Base-by-base conservation (phyloP, 139 green algal genomes). In the Chlamydomonas applanata region DNA sequence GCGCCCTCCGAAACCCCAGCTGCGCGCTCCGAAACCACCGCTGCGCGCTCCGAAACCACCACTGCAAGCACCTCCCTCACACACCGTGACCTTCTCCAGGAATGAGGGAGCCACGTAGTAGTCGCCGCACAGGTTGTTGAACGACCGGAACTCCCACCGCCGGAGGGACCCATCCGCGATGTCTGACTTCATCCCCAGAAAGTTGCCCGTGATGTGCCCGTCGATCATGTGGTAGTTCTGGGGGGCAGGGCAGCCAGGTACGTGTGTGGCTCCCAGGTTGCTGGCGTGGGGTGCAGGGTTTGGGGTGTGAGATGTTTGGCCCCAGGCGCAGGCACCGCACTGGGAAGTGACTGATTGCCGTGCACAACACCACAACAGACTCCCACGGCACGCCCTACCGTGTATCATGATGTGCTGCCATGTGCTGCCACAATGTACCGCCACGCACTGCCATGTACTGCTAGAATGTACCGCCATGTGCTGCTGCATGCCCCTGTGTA, bases 91-190 rank as follows among this genome's bases (percentile, higher is more conserved):
- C 16, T 75, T 77, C 7, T 95, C 89, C 79, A 97, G 79, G 82
- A 97, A 97, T 2, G 57, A 54, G 0, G 89, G 92, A 2, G 92
- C 83, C 4, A 97, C 81, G 68, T 92, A 97, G 79, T 97, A 97
- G 69, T 97, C 93, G 1, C 90, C 93, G 3, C 93, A 81, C 4
- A 84, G 4, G 53, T 74, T 54, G 34, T 53, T 27, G 22, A 57
- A 68, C 17, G 44, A 32, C 4, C 49, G 25, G 69, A 92, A 91
- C 59, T 92, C 88, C 54, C 82, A 87, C 2, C 68, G 66, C 0
- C 89, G 72, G 59, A 95, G 75, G 22, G 56, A 75, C 22, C 90
- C 91, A 63, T 94, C 88, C 63, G 91, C 85, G 69, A 96, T 96
- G 82, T 96, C 91, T 2, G 62, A 84, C 62, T 89, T 86, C 64